A percentile compares a stretch with the other conserved stretches of the same genome.
Conservation (phyloP, 345 rosid genomes). For the Kandelia obovata region DNA sequence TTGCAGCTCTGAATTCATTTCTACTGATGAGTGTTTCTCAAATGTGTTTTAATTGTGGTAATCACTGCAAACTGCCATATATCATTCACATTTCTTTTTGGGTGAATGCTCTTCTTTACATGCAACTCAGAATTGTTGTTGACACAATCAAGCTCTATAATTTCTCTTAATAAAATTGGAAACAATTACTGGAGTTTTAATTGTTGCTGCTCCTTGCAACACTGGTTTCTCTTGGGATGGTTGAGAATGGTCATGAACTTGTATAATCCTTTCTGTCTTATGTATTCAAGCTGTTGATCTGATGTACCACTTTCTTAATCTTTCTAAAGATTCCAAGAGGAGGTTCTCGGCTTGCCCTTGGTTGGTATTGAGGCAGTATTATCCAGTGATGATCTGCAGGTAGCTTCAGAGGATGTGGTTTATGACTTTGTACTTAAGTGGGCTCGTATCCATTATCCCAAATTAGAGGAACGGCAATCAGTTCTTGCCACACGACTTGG, state of each 20-base stretch:
- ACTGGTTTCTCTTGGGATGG: not conserved
- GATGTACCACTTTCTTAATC: not conserved
- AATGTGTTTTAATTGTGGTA: not conserved
- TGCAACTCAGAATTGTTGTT: not conserved
- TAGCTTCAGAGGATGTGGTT: constrained; percentile 67
- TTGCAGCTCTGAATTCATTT: not conserved
- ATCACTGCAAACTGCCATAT: not conserved
- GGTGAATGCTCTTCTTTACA: not conserved
- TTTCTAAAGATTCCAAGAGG: constrained; percentile 50
- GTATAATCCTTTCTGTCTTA: not conserved
- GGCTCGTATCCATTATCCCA: constrained; percentile 64
- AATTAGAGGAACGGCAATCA: constrained; percentile 56
- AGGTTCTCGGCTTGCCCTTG: constrained; percentile 71
- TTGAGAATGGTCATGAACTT: constrained; percentile 1
- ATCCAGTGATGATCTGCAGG: constrained; percentile 58
- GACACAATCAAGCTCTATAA: not conserved
- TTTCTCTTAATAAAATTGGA: not conserved
- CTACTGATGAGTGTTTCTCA: not conserved
- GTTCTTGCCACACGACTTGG: constrained; percentile 54
- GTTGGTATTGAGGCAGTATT: constrained; percentile 77
- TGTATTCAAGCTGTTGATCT: not conserved
- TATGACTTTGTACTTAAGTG: constrained; percentile 69
- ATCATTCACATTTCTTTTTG: not conserved
- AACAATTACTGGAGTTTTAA: not conserved
- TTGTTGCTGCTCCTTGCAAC: constrained; percentile 4